Evolutionary conservation across 1,284 basidiomycete genomes (phyloP).

Genomic region (Pseudozyma flocculosa): DNA sequence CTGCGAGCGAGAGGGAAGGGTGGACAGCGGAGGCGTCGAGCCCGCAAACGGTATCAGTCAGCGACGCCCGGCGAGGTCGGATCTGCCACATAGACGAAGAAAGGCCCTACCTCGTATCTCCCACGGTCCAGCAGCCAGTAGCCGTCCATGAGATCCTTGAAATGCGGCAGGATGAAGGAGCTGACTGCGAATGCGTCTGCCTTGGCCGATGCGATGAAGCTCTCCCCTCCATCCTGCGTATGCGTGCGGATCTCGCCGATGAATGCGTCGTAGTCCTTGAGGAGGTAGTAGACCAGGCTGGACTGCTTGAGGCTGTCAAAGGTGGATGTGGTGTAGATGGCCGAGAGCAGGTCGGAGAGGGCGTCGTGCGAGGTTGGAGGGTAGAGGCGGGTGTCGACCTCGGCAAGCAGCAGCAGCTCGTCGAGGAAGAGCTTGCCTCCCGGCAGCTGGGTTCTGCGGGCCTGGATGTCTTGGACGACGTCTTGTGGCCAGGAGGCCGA

Average conservation of each 20-base stretch:
- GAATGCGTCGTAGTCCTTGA: conserved; percentile 27
- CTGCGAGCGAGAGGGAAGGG: background rate
- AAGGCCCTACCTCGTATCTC: conserved; percentile 11
- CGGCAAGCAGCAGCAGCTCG: conserved; percentile 28
- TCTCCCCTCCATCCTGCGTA: background rate
- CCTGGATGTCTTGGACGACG: conserved; percentile 5
- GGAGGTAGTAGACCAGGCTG: conserved; percentile 34
- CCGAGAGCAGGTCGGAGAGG: conserved; percentile 14
- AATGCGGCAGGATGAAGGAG: conserved; percentile 30
- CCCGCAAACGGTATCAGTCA: too few relatives aligned
- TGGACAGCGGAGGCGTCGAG: too few relatives aligned
- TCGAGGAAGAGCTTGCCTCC: conserved; percentile 33
- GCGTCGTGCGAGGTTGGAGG: conserved; percentile 16
- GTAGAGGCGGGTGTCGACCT: conserved; percentile 24
- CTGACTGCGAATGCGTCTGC: conserved; percentile 30
- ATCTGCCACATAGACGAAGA: too few relatives aligned
- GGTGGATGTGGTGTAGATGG: conserved; percentile 19
- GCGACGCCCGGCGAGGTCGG: too few relatives aligned
- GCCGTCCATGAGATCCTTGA: conserved; percentile 34
- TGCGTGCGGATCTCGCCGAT: background rate
- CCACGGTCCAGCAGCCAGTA: conserved; percentile 44
- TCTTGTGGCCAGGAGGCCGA: conserved; percentile 18
- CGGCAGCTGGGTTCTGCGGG: conserved; percentile 7
- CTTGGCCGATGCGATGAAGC: background rate
- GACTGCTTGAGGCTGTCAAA: conserved; percentile 40